Percentiles rank a stretch among this genome's conserved stretches.
Conservation (phyloP, 106 monocot species). For the Phalaenopsis equestris region DNA sequence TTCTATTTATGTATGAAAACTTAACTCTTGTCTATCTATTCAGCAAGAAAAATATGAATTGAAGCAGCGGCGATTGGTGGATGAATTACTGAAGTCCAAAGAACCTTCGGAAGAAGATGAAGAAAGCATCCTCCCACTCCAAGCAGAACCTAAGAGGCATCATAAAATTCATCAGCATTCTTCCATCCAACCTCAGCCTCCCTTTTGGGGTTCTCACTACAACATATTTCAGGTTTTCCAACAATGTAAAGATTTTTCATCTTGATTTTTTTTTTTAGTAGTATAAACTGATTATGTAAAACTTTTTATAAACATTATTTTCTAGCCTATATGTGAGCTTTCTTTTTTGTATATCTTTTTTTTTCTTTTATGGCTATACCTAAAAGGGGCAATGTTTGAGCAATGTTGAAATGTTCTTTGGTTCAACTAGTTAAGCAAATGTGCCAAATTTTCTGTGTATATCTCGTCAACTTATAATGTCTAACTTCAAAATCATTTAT, state of each 20-base stretch:
- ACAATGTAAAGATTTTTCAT: constrained; percentile 12
- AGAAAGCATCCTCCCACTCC: not conserved
- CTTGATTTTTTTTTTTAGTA: not conserved
- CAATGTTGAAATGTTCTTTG: no score
- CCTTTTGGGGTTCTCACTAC: not conserved
- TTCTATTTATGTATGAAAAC: no score
- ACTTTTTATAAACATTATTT: no score
- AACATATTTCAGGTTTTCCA: constrained; percentile 16
- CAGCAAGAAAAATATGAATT: not conserved
- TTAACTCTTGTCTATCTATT: not conserved
- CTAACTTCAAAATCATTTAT: no score
- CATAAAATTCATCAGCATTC: constrained; percentile 4
- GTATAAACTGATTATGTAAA: no score
- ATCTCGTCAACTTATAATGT: no score
- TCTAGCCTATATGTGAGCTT: no score
- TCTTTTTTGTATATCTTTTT: no score
- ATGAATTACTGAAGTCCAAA: not conserved
- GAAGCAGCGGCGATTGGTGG: not conserved
- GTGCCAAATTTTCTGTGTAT: no score
- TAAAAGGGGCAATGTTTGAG: no score
- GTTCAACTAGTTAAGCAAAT: no score
- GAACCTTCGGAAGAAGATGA: constrained; percentile 3
- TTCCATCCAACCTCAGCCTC: not conserved
- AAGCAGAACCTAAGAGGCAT: constrained; percentile 12
- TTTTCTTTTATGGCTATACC: no score